Conservation (phyloP, 306 rosid genomes). For the Elaeagnus macrophylla region DNA sequence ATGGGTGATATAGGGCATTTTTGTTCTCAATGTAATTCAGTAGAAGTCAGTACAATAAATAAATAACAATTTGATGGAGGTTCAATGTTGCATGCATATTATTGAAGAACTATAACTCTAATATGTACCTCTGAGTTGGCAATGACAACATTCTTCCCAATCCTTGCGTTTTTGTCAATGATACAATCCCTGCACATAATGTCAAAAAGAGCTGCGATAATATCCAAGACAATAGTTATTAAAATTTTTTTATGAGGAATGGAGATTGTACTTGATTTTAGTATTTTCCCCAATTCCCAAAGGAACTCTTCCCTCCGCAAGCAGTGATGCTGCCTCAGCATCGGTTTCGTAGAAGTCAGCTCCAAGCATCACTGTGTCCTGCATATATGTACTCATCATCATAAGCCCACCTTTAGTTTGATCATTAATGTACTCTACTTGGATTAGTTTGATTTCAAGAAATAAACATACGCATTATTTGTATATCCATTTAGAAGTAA, state of each 20-base stretch:
- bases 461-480: not conserved
- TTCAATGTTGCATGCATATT: slow-evolving; percentile 1
- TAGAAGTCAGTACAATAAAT: no score
- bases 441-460: not conserved
- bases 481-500: no score
- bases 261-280: slow-evolving; percentile 49
- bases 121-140: slow-evolving; percentile 67
- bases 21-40: no score
- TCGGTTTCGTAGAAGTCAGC: slow-evolving; percentile 90
- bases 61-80: no score
- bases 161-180: slow-evolving; percentile 88
- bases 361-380: slow-evolving; percentile 95
- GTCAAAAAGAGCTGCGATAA: slow-evolving; percentile 15
- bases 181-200: slow-evolving; percentile 61
- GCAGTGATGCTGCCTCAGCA: slow-evolving; percentile 42
- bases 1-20: no score
- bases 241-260: not conserved
- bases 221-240: not conserved
- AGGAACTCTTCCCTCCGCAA: slow-evolving; percentile 87
- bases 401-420: not conserved
- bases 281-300: slow-evolving; percentile 85
- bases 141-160: slow-evolving; percentile 68
- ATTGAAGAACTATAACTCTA: not conserved
- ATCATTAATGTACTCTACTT: not conserved
- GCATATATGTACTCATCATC: slow-evolving; percentile 13